phyloP scores from a whole-genome alignment of 176 grass and related monocot genomes.

The Ensete glaucum region DNA sequence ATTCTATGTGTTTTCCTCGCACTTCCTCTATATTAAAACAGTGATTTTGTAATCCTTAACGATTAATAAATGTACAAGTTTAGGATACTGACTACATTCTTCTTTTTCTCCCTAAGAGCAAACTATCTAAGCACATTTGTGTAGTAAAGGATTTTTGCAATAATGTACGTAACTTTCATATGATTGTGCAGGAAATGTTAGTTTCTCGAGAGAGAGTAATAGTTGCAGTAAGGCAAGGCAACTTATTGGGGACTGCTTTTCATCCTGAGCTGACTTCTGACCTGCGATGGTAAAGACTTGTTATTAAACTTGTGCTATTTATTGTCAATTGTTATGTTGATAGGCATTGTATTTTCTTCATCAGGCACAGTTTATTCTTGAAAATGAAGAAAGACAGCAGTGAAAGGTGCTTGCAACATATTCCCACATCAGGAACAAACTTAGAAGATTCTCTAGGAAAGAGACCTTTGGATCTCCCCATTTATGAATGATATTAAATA shows the following conservation, averaged over 20 bases:
- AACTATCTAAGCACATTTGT: background rate
- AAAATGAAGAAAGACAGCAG: constrained; percentile 63
- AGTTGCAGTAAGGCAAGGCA: constrained; percentile 79
- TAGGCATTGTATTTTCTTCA: background rate
- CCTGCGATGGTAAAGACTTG: constrained; percentile 55
- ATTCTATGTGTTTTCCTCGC: background rate
- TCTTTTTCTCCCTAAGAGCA: background rate
- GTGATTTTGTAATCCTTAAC: background rate
- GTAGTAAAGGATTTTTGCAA: background rate
- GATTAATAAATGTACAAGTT: too few species aligned
- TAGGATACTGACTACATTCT: too few species aligned
- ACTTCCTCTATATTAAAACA: background rate
- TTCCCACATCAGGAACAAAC: constrained; percentile 22
- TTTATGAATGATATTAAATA: constrained; percentile 49
- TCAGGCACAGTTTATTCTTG: constrained; percentile 74
- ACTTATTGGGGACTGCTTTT: constrained; percentile 87
- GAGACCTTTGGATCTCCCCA: constrained; percentile 55
- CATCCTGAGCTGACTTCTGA: constrained; percentile 94
- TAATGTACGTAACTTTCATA: background rate
- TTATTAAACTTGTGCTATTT: background rate
- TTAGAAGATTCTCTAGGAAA: constrained; percentile 15
- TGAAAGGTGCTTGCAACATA: constrained; percentile 25
- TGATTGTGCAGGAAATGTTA: constrained; percentile 43
- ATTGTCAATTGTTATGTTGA: background rate
- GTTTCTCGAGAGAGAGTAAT: constrained; percentile 62